These are phyloP conservation scores for Castanea sativa DNA, from an alignment of 306 rosid species.

Conservation along the genomic window DNA sequence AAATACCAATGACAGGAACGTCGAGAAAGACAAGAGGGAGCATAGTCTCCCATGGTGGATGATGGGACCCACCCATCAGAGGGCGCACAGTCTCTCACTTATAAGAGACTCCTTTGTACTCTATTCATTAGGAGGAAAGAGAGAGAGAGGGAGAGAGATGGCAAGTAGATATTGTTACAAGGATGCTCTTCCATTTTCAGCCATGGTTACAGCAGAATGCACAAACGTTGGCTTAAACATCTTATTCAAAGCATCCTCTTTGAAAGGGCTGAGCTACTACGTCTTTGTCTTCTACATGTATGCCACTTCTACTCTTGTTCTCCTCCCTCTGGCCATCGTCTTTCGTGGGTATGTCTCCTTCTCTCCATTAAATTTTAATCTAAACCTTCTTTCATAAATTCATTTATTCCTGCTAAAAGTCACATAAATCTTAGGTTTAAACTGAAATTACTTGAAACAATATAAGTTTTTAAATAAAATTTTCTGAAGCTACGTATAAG, in stretches of 20 bases:
- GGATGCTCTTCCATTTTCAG: slow-evolving; percentile 43
- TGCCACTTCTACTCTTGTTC: slow-evolving; percentile 37
- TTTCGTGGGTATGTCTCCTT: background rate
- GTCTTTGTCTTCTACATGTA: slow-evolving; percentile 50
- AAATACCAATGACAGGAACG: too few species aligned
- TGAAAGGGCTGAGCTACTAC: slow-evolving; percentile 43
- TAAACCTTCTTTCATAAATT: too few species aligned
- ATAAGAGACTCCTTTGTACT: too few species aligned
- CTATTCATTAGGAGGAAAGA: background rate
- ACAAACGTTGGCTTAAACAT: slow-evolving; percentile 40
- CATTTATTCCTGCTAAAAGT: too few species aligned
- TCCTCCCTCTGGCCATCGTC: slow-evolving; percentile 42
- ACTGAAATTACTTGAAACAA: too few species aligned
- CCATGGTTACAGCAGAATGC: slow-evolving; percentile 48
- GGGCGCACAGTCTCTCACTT: too few species aligned
- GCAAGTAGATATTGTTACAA: slow-evolving; percentile 13
- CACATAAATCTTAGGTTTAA: too few species aligned
- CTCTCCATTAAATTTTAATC: background rate
- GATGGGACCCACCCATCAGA: too few species aligned
- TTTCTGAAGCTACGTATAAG: too few species aligned
- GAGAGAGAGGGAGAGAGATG: slow-evolving; percentile 24
- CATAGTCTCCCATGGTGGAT: too few species aligned
- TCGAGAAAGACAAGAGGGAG: too few species aligned
- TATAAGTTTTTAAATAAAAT: too few species aligned
- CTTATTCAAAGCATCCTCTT: slow-evolving; percentile 55